These are phyloP conservation scores for Phyllosticta citribraziliensis DNA, from an alignment of 2,329 filamentous ascomycete genomes.

Conservation along the genomic window DNA sequence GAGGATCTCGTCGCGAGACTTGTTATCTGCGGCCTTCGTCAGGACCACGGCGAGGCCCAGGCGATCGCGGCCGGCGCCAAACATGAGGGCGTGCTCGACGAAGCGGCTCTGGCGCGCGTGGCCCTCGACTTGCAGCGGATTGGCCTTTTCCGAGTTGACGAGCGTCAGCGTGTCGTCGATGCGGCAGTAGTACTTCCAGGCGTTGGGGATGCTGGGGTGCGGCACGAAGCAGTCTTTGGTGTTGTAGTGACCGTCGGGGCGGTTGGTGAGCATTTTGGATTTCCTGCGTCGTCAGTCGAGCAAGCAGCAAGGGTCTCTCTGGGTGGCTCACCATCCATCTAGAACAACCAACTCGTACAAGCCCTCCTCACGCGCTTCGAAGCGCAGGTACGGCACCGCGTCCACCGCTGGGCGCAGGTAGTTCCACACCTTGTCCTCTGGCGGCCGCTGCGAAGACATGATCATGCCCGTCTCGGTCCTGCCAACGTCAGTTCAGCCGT, in stretches of 20 bases:
- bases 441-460: conserved; percentile 49
- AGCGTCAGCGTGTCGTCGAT: conserved; percentile 41
- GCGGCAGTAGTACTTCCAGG: conserved; percentile 39
- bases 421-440: conserved; percentile 49
- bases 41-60: conserved; percentile 47
- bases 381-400: conserved; percentile 30
- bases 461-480: conserved; percentile 53
- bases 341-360: conserved; percentile 29
- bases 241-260: conserved; percentile 15
- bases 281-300: conserved; percentile 31
- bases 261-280: conserved; percentile 36
- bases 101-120: conserved; percentile 42
- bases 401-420: conserved; percentile 40
- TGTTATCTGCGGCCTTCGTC: conserved; percentile 31
- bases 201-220: conserved; percentile 33
- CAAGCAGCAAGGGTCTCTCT: not conserved
- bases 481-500: not conserved
- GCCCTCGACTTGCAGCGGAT: conserved; percentile 44
- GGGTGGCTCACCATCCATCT: conserved; percentile 16
- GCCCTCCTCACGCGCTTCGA: conserved; percentile 25
- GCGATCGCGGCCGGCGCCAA: conserved; percentile 44
- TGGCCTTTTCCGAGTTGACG: conserved; percentile 42
- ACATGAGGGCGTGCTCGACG: conserved; percentile 48
- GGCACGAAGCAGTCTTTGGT: conserved; percentile 34
- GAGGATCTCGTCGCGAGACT: conserved; percentile 38